phyloP scores from a whole-genome alignment of 495 filamentous ascomycete species.

The Hypoxylon crocopeplum region DNA sequence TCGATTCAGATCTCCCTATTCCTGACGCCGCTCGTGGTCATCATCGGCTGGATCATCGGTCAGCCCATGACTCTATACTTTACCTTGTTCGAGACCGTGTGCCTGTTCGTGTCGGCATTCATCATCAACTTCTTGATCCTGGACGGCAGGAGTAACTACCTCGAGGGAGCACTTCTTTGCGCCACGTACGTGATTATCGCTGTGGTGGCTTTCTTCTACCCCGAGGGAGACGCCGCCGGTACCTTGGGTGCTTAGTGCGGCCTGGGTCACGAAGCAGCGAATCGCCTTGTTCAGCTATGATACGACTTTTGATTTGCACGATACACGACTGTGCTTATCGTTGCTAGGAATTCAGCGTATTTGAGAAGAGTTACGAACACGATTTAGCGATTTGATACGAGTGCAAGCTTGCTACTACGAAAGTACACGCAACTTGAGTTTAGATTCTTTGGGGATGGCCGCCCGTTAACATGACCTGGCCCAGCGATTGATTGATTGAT shows the following conservation, averaged over 20 bases:
- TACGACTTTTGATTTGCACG: too few relatives aligned
- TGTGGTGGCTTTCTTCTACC: conserved; percentile 70
- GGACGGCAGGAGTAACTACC: conserved; percentile 87
- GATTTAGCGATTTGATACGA: too few relatives aligned
- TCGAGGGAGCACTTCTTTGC: conserved; percentile 82
- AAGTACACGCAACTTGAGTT: too few relatives aligned
- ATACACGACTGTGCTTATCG: too few relatives aligned
- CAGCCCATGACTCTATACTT: conserved; percentile 90
- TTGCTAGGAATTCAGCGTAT: too few relatives aligned
- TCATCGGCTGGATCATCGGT: conserved; percentile 85
- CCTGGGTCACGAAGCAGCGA: too few relatives aligned
- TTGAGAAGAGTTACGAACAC: too few relatives aligned
- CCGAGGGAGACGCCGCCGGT: conserved; percentile 57
- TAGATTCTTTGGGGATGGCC: too few relatives aligned
- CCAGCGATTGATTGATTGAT: conserved; percentile 8
- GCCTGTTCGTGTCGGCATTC: conserved; percentile 83
- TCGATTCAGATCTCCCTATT: conserved; percentile 92
- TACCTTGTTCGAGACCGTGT: conserved; percentile 89
- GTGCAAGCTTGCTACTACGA: too few relatives aligned
- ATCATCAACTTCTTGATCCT: conserved; percentile 90
- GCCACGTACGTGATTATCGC: conserved; percentile 85
- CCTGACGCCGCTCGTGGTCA: conserved; percentile 85
- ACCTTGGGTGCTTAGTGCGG: conserved; percentile 39
- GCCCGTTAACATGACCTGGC: too few relatives aligned
- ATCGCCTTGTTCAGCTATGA: too few relatives aligned